Base-by-base conservation (phyloP, 495 filamentous ascomycete genomes). In the Saxophila tyrrhenica region DNA sequence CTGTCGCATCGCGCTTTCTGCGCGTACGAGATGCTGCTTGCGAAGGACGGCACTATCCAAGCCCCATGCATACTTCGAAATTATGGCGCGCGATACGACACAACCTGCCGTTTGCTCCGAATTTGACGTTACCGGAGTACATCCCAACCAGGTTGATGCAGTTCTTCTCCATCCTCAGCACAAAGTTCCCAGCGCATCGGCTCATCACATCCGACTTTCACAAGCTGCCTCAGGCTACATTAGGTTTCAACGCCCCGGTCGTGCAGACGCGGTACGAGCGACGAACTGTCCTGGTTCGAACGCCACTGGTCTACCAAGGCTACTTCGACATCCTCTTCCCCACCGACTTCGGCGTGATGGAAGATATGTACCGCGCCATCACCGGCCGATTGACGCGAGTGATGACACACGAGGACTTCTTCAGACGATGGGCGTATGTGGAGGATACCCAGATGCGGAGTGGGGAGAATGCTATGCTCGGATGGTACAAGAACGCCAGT, bases 261-360 rank as follows among this genome's bases (percentile, higher is more conserved):
- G 92, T 99, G 55, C 94, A 97, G 73, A 99, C 92, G 43, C 76
- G 92, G 48, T 97, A 85, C 70, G 73, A 86, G 72, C 72, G 92
- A 54, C 77, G 80, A 41, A 95, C 84, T 13, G 85, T 99, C 19
- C 86, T 91, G 15, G 92, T 99, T 11, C 73, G 81, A 2, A 97
- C 94, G 13, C 90, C 91, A 32, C 82, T 92, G 70, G 92, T 95
- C 75, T 88, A 95, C 59, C 94, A 99, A 72, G 94, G 92, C 13
- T 95, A 94, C 69, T 99, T 99, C 62, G 94, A 97, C 68, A 96
- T 99, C 67, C 80, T 99, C 63, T 99, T 99, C 71, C 92, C 92
- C 0, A 97, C 91, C 13, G 83, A 99, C 65, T 99, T 97, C 69
- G 74, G 78, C 32, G 82, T 89, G 39, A 78, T 90, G 66, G 87